Percentiles rank a stretch among this genome's conserved stretches.
phyloP scores from a whole-genome alignment of 106 monocot genomes.

The Dendrobium nobile region DNA sequence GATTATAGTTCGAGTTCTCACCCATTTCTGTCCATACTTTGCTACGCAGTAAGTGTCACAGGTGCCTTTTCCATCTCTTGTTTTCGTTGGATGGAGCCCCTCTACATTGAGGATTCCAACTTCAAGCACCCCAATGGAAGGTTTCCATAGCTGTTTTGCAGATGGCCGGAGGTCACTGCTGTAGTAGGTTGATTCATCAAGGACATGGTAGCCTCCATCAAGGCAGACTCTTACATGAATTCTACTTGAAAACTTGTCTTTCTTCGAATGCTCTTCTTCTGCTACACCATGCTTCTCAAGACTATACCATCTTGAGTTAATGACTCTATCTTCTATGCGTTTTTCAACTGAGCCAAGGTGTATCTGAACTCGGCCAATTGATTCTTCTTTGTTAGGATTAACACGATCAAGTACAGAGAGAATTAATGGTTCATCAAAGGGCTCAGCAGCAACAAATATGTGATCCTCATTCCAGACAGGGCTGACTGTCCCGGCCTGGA shows the following conservation, averaged over 20 bases:
- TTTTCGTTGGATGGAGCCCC: conserved; percentile 55
- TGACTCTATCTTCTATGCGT: conserved; percentile 29
- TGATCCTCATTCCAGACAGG: conserved; percentile 76
- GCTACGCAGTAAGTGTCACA: conserved; percentile 76
- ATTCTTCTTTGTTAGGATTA: conserved; percentile 31
- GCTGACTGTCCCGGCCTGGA: conserved; percentile 21
- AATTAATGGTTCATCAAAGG: conserved; percentile 50
- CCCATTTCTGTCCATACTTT: conserved; percentile 83
- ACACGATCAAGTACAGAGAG: conserved; percentile 41
- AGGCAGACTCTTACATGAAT: conserved; percentile 54
- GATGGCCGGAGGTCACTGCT: conserved; percentile 65
- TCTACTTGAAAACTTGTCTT: conserved; percentile 26
- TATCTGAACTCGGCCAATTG: conserved; percentile 35
- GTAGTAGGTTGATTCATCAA: conserved; percentile 60
- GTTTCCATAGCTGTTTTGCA: conserved; percentile 61
- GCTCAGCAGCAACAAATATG: conserved; percentile 74
- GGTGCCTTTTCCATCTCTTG: conserved; percentile 40
- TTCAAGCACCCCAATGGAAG: conserved; percentile 59
- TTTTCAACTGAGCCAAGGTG: conserved; percentile 39
- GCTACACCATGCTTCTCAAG: conserved; percentile 30
- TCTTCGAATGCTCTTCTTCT: neutral
- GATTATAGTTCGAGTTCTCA: conserved; percentile 61
- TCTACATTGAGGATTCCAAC: conserved; percentile 56
- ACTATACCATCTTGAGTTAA: conserved; percentile 48
- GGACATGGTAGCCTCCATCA: conserved; percentile 79